Percentiles rank a stretch among this genome's conserved stretches.
These are phyloP conservation scores for Phoma sp. DNA, from an alignment of 2,329 filamentous ascomycete species.

Conservation along the genomic window DNA sequence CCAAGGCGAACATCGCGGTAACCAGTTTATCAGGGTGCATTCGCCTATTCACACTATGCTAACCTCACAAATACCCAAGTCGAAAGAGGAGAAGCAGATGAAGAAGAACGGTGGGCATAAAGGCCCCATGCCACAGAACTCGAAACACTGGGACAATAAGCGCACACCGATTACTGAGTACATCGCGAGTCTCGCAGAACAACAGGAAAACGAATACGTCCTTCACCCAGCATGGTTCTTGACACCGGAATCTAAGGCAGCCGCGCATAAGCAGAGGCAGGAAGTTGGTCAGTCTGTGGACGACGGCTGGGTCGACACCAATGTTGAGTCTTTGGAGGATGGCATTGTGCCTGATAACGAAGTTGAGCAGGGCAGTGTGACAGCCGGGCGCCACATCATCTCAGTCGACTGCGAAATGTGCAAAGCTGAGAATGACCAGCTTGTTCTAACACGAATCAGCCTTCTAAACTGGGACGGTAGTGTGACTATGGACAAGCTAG, in stretches of 20 bases:
- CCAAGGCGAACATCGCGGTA: constrained; percentile 77
- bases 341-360: constrained; percentile 72
- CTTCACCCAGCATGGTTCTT: constrained; percentile 79
- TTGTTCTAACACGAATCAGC: constrained; percentile 88
- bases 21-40: constrained; percentile 73
- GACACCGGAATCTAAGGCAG: constrained; percentile 62
- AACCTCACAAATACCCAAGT: constrained; percentile 73
- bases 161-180: constrained; percentile 85
- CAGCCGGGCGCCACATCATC: constrained; percentile 78
- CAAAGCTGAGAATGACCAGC: constrained; percentile 79
- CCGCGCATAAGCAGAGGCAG: constrained; percentile 62
- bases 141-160: constrained; percentile 74
- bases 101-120: constrained; percentile 51
- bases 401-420: constrained; percentile 98
- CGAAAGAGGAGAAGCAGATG: constrained; percentile 70
- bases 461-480: constrained; percentile 85
- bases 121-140: constrained; percentile 66
- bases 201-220: constrained; percentile 83
- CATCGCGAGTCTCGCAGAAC: constrained; percentile 73
- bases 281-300: constrained; percentile 56
- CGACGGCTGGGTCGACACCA: constrained; percentile 84
- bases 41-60: constrained; percentile 88
- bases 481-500: constrained; percentile 85
- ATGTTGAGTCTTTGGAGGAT: constrained; percentile 70
- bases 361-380: constrained; percentile 82